Percentiles rank a stretch among this genome's conserved stretches.
These are phyloP conservation scores for Wickerhamiella shivajii DNA, from an alignment of 805 yeast species.

Conservation along the genomic window DNA sequence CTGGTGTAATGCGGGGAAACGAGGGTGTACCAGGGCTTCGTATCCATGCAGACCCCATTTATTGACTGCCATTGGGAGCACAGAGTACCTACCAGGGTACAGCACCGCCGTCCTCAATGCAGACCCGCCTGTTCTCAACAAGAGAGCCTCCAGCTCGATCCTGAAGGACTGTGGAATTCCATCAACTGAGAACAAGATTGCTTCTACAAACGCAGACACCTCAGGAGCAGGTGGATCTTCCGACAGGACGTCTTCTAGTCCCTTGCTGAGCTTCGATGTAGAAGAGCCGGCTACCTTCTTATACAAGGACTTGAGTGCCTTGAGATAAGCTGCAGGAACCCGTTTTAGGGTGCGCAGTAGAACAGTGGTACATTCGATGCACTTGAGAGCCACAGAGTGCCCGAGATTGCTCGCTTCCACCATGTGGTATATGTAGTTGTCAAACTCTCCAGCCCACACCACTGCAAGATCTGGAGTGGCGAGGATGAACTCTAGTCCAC, in stretches of 20 bases:
- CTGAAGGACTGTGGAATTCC: constrained; percentile 49
- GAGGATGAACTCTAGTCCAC: constrained; percentile 10
- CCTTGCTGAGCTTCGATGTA: constrained; percentile 1
- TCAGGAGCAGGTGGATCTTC: too few species aligned
- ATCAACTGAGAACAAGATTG: constrained; percentile 33
- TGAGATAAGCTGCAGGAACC: constrained; percentile 4
- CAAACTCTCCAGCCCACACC: constrained; percentile 13
- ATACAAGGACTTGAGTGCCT: constrained; percentile 1
- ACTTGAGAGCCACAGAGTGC: constrained; percentile 1
- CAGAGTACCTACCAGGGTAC: constrained; percentile 54
- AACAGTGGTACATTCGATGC: constrained; percentile 5
- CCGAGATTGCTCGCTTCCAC: constrained; percentile 14
- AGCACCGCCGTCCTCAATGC: constrained; percentile 41
- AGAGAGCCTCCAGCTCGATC: constrained; percentile 34
- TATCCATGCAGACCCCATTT: constrained; percentile 10
- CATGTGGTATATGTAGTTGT: constrained; percentile 10
- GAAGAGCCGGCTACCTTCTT: constrained; percentile 4
- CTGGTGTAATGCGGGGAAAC: constrained; percentile 19
- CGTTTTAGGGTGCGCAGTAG: constrained; percentile 10
- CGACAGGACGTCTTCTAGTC: constrained; percentile 1
- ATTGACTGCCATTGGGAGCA: constrained; percentile 51
- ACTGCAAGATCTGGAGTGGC: constrained; percentile 9
- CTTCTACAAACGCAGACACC: constrained; percentile 35
- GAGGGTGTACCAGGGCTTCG: constrained; percentile 18
- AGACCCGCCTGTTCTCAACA: constrained; percentile 23